Evolutionary conservation across 768 basidiomycete species (phyloP), one percentile per base, ranked within the genome.

Genomic region (Dacryopinax primogenitus): DNA sequence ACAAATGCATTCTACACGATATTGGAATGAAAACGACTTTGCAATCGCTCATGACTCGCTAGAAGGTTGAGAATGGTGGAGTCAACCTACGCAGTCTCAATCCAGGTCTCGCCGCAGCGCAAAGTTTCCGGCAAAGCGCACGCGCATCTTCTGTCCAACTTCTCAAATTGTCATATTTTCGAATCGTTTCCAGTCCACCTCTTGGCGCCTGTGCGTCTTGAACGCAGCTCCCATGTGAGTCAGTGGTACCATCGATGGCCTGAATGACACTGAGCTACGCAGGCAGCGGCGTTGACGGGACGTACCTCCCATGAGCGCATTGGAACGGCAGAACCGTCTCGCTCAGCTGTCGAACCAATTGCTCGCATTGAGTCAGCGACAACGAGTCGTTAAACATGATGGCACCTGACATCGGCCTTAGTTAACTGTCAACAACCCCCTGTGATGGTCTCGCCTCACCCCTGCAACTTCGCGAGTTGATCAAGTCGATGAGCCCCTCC

Each of bases 351-450:
- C 71, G 70, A 47, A 98, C 79, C 41, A 99, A 81, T 58, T 79
- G 76, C 69, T 81, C 73, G 73, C 91, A 90, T 72, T 96, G 91
- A 35, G 79, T 78, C 6, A 76, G 64, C 15, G 78, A 83, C 62
- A 99, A 78, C 0, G 78, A 66, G 72, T 98, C 94, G 69, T 94
- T 94, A 79, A 96, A 96, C 92, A 97, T 96, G 74, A 96, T 90
- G 1, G 95, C 94, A 63, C 94, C 93, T 96, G 73, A 62, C 45
- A 32, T 64, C 63, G 28, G 62, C 12, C 16, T 44, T 13, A 62
- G 32, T 47, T 28, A n/a, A 36, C n/a, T n/a, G n/a, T n/a, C n/a
- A n/a, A n/a, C n/a, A n/a, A 33, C 18, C n/a, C 26, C n/a, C 21
- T 33, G n/a, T 66, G 51, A 66, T 65, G 33, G 63, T 58, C 63